phyloP scores from a whole-genome alignment of 345 rosid genomes.

The Rhizophora apiculata region DNA sequence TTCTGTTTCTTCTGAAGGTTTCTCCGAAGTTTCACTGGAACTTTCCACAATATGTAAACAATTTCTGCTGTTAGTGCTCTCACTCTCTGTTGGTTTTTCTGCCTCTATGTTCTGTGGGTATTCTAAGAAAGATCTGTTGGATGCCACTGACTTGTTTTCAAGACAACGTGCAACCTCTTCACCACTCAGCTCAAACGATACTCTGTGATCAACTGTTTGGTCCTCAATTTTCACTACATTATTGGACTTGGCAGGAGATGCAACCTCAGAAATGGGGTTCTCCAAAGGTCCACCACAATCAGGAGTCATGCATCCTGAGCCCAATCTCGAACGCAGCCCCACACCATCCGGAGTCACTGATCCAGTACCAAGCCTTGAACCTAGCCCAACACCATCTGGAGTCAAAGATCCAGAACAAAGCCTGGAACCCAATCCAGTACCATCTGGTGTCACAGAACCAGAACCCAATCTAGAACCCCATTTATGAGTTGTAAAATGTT shows the following conservation, averaged over 20 bases:
- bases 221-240: constrained; percentile 45
- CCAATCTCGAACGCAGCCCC: constrained; percentile 56
- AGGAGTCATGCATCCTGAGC: constrained; percentile 75
- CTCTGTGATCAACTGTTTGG: constrained; percentile 55
- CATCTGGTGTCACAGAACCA: constrained; percentile 28
- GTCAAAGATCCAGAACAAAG: constrained; percentile 72
- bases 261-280: constrained; percentile 47
- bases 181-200: constrained; percentile 88
- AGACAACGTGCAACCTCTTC: constrained; percentile 95
- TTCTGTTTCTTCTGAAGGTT: constrained; percentile 43
- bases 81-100: constrained; percentile 23
- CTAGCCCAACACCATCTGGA: constrained; percentile 68
- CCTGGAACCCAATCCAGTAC: constrained; percentile 26
- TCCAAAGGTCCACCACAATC: constrained; percentile 46
- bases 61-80: constrained; percentile 17
- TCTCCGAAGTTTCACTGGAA: constrained; percentile 28
- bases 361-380: constrained; percentile 76
- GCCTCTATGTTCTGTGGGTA: constrained; percentile 25
- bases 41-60: constrained; percentile 26
- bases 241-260: constrained; percentile 42
- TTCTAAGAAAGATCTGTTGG: constrained; percentile 35
- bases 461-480: constrained; percentile 79
- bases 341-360: constrained; percentile 67
- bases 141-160: constrained; percentile 45
- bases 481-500: constrained; percentile 61